Base-by-base conservation (phyloP, 805 yeast genomes). In the Kockiozyma suomiensis region DNA sequence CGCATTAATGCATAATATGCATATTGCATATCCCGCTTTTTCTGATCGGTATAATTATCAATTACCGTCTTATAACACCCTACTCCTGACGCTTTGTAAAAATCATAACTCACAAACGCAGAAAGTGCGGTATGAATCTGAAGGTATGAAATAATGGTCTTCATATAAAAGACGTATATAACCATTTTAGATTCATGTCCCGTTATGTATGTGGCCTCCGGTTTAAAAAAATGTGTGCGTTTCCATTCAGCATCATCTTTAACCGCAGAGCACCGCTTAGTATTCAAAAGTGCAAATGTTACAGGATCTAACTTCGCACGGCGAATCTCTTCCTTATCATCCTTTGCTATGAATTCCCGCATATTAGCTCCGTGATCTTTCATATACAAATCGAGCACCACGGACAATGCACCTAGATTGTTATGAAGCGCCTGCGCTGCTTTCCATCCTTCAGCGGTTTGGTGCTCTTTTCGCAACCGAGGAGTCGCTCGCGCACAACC, bases 381-480 rank as follows among this genome's bases (percentile, higher is more conserved):
- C 8, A 28, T 15, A 6, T 28, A 30, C 2, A 28, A 17, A 28
- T 12, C 25, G 4, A 46, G 17, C n/a, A 15, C 26, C 19, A 30
- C 17, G 4, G 23, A 28, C 37, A 46, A 46, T 15, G 50, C n/a
- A 23, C 50, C 32, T n/a, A 46, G 50, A 28, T 30, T 25, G 26
- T 46, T 10, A 30, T 46, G 50, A 4, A 46, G 21, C 3, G 23
- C 12, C n/a, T 30, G n/a, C 8, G 30, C 17, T 28, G 23, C 33
- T 28, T 10, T n/a, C 50, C 50, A 46, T 12, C 50, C 50, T n/a
- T 26, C 50, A 12, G 28, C 25, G 50, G 26, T 28, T n/a, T 46
- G 33, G 21, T 28, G 30, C 32, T 46, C 10, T n/a, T 28, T 28
- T 28, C 37, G n/a, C 12, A 46, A 30, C 10, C 12, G 15, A 7